Evolutionary conservation across 371 early-diverging fungal species (phyloP), one percentile per base, ranked within the genome.

Genomic region (Lichtheimia ornata): DNA sequence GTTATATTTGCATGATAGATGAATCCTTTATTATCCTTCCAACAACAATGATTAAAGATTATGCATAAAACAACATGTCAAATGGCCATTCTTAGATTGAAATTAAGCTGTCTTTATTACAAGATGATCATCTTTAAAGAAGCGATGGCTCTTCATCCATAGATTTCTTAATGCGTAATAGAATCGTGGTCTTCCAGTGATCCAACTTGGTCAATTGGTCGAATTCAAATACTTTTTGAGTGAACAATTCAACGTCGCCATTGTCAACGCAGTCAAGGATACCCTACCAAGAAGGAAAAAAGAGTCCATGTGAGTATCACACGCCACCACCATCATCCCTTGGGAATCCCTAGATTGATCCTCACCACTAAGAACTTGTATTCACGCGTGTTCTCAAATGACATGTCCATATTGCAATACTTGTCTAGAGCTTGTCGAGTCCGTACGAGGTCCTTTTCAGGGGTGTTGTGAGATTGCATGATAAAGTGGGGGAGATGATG

Each of bases 111-210:
- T 35, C 11, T 35, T 35, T 35, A 35, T 35, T 35, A 35, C 35
- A 35, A 35, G 11, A 35, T 35, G 35, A 35, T 35, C 35, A 28
- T 28, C 28, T 56, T 53, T 18, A 61, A 12, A 61, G 61, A n/a
- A 61, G 28, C 12, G 61, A 61, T 17, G 61, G 61, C 13, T 85
- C 86, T 66, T 88, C 87, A 41, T 76, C 83, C 52, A 97, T 87
- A n/a, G 81, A 62, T 71, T 94, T 94, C 83, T 97, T 98, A 72
- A 95, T 90, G 59, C 85, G 83, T 53, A 97, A 77, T 52, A 98
- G 78, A 42, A 98, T 81, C 50, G 86, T 84, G 14, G 96, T 97
- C 76, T 97, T 97, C 98, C 98, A 98, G 69, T 87, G 85, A 74
- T 98, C 98, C 42, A 98, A 77, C 73, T 91, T 92, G 15, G 92